Evolutionary conservation across 257 asterid species (phyloP).

Genomic region (Gentiana macrophylla): DNA sequence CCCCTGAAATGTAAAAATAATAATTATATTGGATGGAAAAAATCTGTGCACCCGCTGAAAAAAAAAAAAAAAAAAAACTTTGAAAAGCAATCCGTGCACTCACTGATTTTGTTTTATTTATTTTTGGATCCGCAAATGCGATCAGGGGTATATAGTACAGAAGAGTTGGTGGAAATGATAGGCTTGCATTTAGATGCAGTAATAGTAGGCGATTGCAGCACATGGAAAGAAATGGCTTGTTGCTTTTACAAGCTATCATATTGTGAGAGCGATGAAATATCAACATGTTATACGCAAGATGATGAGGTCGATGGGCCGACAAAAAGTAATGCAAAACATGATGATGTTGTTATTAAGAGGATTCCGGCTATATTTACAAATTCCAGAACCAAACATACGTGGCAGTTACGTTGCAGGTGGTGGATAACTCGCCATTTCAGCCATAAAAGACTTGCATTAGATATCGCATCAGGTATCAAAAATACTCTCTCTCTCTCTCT

Average conservation of each 20-base stretch:
- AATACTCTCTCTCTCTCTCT: too few relatives aligned
- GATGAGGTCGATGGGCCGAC: slow-evolving; percentile 11
- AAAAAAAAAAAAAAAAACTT: too few relatives aligned
- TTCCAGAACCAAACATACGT: slow-evolving; percentile 31
- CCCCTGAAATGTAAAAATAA: too few relatives aligned
- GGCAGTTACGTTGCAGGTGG: slow-evolving; percentile 86
- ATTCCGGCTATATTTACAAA: slow-evolving; percentile 46
- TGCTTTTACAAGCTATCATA: slow-evolving; percentile 52
- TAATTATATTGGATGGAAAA: too few relatives aligned
- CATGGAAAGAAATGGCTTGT: slow-evolving; percentile 70
- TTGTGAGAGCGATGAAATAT: slow-evolving; percentile 54
- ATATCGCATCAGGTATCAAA: slow-evolving; percentile 55
- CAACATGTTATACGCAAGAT: slow-evolving; percentile 30
- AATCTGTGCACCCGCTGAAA: too few relatives aligned
- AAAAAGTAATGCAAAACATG: slow-evolving; percentile 8
- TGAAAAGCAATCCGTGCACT: too few relatives aligned
- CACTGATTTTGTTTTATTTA: too few relatives aligned
- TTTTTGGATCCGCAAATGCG: too few relatives aligned
- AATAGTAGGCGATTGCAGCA: slow-evolving; percentile 26
- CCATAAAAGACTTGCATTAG: slow-evolving; percentile 31
- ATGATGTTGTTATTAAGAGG: slow-evolving; percentile 9
- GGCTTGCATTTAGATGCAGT: slow-evolving; percentile 77
- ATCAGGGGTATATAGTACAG: slow-evolving; percentile 57
- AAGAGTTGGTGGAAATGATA: slow-evolving; percentile 61
- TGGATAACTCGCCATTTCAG: slow-evolving; percentile 75